These are phyloP conservation scores for Corymbia calophylla DNA, from an alignment of 441 rosid genomes.

Conservation along the genomic window DNA sequence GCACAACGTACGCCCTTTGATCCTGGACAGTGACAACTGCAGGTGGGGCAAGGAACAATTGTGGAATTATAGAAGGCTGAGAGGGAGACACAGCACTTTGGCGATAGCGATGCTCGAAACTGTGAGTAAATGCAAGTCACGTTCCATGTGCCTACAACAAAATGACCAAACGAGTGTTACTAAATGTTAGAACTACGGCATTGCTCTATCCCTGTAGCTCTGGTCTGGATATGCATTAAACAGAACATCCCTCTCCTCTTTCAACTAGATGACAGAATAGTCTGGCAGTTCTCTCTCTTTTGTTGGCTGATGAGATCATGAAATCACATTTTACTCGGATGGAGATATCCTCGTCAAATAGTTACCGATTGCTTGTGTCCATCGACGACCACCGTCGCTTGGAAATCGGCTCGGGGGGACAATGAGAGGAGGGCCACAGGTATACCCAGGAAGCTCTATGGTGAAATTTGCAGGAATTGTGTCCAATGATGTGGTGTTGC, in stretches of 20 bases:
- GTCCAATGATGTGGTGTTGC: neutral
- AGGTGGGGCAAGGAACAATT: conserved; percentile 64
- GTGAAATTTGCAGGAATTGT: conserved; percentile 46
- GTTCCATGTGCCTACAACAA: conserved; percentile 58
- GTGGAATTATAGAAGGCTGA: conserved; percentile 62
- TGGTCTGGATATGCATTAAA: neutral
- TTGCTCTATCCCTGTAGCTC: neutral
- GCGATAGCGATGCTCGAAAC: conserved; percentile 41
- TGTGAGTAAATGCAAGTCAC: conserved; percentile 76
- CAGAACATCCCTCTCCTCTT: neutral
- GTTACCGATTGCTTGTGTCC: conserved; percentile 78
- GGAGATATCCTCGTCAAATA: neutral
- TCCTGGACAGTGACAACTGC: conserved; percentile 67
- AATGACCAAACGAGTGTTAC: neutral
- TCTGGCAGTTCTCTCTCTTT: neutral
- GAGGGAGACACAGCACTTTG: conserved; percentile 83
- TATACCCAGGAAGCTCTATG: conserved; percentile 60
- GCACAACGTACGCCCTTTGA: conserved; percentile 35
- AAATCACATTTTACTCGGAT: neutral
- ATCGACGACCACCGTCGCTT: conserved; percentile 47
- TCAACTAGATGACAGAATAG: neutral
- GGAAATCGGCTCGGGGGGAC: conserved; percentile 40
- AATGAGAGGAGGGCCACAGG: conserved; percentile 32
- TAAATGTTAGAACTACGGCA: neutral
- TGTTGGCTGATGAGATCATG: neutral